Percentiles rank a stretch among this genome's conserved stretches.
Evolutionary conservation across 78 protist genomes (phyloP).

Genomic region (Dictyostelium citrinum): DNA sequence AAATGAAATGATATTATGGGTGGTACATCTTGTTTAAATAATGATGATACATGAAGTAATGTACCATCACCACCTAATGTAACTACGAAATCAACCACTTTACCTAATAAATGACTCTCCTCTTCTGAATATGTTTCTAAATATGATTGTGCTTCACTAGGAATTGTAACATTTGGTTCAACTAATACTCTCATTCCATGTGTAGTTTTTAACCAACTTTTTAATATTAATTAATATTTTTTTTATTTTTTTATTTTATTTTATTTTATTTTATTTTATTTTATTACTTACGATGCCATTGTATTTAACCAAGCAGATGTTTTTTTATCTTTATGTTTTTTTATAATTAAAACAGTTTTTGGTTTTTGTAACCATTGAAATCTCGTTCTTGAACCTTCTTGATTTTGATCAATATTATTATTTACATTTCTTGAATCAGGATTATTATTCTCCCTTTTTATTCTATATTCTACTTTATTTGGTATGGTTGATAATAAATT

Average conservation of each 20-base stretch:
- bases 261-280: not conserved
- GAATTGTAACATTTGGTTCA: slow-evolving; percentile 36
- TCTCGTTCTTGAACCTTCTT: slow-evolving; percentile 49
- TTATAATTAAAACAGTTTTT: slow-evolving; percentile 41
- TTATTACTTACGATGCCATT: not conserved
- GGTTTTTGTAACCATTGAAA: slow-evolving; percentile 45
- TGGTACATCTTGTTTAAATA: slow-evolving; percentile 82
- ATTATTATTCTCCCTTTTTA: slow-evolving; percentile 47
- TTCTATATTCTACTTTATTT: slow-evolving; percentile 24
- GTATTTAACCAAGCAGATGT: slow-evolving; percentile 44
- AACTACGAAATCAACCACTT: slow-evolving; percentile 88
- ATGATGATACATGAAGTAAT: slow-evolving; percentile 81
- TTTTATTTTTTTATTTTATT: not conserved
- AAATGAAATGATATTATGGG: slow-evolving; percentile 91
- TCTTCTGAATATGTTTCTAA: slow-evolving; percentile 46
- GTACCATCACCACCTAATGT: slow-evolving; percentile 97
- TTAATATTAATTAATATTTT: not conserved
- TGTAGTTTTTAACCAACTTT: slow-evolving; percentile 14
- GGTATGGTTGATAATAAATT: not conserved
- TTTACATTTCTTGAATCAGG: slow-evolving; percentile 1
- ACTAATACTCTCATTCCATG: slow-evolving; percentile 31
- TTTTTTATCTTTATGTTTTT: slow-evolving; percentile 61
- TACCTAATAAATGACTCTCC: slow-evolving; percentile 44
- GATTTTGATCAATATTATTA: not conserved
- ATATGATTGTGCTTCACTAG: not conserved